These are phyloP conservation scores for Citrullus amarus DNA, from an alignment of 306 rosid genomes.

Conservation along the genomic window DNA sequence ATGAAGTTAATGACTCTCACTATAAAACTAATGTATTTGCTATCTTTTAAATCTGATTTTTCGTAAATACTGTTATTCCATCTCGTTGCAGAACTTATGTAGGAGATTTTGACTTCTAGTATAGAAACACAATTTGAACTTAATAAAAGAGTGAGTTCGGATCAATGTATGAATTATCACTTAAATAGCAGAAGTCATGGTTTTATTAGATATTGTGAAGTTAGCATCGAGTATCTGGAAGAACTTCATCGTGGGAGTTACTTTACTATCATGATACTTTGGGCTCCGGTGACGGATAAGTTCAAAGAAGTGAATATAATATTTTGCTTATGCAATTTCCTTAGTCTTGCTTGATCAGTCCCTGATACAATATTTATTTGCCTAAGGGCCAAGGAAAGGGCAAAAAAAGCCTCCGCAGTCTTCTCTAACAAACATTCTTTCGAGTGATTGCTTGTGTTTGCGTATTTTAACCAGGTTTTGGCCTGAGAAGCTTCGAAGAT, in stretches of 20 bases:
- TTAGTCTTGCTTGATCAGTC: background rate
- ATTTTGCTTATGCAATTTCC: background rate
- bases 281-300: background rate
- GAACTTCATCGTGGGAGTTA: background rate
- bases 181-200: background rate
- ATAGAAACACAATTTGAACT: background rate
- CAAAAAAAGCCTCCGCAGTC: background rate
- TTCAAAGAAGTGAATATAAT: background rate
- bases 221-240: background rate
- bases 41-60: background rate
- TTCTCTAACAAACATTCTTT: background rate
- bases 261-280: background rate
- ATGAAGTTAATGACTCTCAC: background rate
- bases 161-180: background rate
- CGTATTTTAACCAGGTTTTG: slow-evolving; percentile 37
- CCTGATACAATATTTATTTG: background rate
- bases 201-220: background rate
- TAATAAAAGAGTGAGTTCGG: background rate
- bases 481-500: slow-evolving; percentile 68
- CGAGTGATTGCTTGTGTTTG: background rate
- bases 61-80: background rate
- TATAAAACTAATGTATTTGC: background rate
- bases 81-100: background rate
- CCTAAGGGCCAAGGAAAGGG: background rate
- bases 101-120: background rate